These are phyloP conservation scores for Thermothielavioides terrestris DNA, from an alignment of 495 filamentous ascomycete species.

Conservation along the genomic window DNA sequence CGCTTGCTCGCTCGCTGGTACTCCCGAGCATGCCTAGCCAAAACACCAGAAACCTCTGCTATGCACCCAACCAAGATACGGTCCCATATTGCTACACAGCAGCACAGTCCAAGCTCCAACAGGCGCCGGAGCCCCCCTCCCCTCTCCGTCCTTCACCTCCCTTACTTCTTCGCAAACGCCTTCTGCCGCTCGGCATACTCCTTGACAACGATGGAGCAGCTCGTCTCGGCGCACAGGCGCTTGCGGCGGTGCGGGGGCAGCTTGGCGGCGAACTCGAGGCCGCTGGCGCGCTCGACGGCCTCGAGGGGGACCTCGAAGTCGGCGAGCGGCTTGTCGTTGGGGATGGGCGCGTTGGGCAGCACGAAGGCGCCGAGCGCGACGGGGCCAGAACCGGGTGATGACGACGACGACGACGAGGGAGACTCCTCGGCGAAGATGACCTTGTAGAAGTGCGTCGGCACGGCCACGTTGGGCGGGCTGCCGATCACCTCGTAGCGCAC, in stretches of 20 bases:
- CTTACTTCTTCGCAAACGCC: conserved; percentile 36
- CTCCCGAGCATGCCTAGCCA: too few species aligned
- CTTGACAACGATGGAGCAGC: conserved; percentile 68
- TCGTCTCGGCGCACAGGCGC: conserved; percentile 76
- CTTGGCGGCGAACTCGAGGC: conserved; percentile 79
- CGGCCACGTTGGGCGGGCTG: conserved; percentile 84
- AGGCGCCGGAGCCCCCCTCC: too few species aligned
- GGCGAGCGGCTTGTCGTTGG: conserved; percentile 70
- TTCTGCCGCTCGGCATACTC: conserved; percentile 64
- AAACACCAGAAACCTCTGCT: too few species aligned
- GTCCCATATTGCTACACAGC: too few species aligned
- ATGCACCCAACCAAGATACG: too few species aligned
- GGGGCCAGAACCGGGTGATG: too few species aligned
- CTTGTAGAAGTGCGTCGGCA: conserved; percentile 98
- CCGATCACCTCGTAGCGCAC: conserved; percentile 97
- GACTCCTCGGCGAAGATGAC: conserved; percentile 91
- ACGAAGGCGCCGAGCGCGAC: conserved; percentile 92
- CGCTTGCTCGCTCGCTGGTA: too few species aligned
- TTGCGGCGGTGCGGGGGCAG: conserved; percentile 65
- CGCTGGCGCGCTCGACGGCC: conserved; percentile 82
- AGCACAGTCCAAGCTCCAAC: too few species aligned
- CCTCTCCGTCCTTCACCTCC: too few species aligned
- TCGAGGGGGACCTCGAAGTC: conserved; percentile 95
- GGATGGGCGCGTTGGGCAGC: conserved; percentile 83
- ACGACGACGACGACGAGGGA: conserved; percentile 92